These are phyloP conservation scores for Oryza officinalis DNA, from an alignment of 176 grass and related monocot genomes.

Conservation along the genomic window DNA sequence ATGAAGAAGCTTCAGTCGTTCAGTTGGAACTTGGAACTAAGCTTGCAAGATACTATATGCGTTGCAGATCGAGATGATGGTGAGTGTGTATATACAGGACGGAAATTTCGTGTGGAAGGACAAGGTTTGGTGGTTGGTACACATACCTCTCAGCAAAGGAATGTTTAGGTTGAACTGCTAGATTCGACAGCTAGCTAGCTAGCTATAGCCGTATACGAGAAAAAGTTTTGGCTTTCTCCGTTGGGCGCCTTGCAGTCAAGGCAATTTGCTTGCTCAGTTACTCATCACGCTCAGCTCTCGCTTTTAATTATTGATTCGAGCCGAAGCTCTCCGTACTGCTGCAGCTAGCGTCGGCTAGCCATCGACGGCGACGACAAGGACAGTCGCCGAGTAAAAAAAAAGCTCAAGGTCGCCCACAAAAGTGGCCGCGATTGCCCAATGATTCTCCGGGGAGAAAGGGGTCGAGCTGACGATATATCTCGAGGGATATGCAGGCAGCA, in stretches of 20 bases:
- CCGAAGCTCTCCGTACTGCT: neutral
- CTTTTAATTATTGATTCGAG: slow-evolving; percentile 35
- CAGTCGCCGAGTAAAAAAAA: slow-evolving; percentile 13
- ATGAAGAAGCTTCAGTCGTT: neutral
- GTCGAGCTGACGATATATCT: neutral
- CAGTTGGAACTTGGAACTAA: neutral
- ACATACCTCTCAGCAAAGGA: slow-evolving; percentile 25
- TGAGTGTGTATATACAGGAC: neutral
- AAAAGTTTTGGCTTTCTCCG: slow-evolving; percentile 30
- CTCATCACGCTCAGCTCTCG: neutral
- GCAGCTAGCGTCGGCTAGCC: neutral
- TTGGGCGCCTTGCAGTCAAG: neutral
- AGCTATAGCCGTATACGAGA: neutral
- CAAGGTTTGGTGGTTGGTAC: slow-evolving; percentile 22
- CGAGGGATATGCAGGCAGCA: neutral
- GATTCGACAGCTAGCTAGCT: slow-evolving; percentile 18
- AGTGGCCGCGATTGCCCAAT: slow-evolving; percentile 14
- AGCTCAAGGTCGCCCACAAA: slow-evolving; percentile 19
- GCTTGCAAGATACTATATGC: neutral
- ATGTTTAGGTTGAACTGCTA: slow-evolving; percentile 49
- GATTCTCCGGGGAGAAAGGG: slow-evolving; percentile 29
- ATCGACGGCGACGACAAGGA: slow-evolving; percentile 35
- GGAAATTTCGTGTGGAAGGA: neutral
- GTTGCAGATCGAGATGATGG: neutral
- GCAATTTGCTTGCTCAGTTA: slow-evolving; percentile 7